A percentile compares a stretch with the other conserved stretches of the same genome.
Evolutionary conservation across 2,329 filamentous ascomycete genomes (phyloP).

Genomic region (Bipolaris victoriae): DNA sequence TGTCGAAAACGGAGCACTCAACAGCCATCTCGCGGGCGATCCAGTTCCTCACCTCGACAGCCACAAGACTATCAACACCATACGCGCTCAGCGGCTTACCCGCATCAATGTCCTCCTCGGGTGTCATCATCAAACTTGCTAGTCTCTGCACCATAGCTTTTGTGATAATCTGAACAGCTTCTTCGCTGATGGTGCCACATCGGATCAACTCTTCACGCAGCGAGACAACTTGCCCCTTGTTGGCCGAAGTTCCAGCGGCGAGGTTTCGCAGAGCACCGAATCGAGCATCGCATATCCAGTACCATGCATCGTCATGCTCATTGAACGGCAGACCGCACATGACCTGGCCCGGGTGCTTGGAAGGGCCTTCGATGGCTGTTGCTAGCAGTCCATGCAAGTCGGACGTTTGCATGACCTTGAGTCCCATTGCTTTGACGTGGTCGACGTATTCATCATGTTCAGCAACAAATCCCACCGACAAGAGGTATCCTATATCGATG

Average conservation of each 20-base stretch:
- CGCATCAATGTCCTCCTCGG: conserved; percentile 25
- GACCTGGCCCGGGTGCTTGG: conserved; percentile 8
- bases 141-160: conserved; percentile 11
- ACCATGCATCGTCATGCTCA: conserved; percentile 12
- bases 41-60: conserved; percentile 28
- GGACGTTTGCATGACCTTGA: conserved; percentile 14
- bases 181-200: conserved; percentile 8
- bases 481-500: conserved; percentile 24
- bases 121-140: conserved; percentile 15
- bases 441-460: conserved; percentile 16
- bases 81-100: conserved; percentile 24
- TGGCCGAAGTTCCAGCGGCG: conserved; percentile 9
- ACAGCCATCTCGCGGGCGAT: conserved; percentile 7
- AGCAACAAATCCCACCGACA: conserved; percentile 36
- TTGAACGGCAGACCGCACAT: conserved; percentile 17
- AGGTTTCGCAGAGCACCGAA: conserved; percentile 9
- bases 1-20: conserved; percentile 15
- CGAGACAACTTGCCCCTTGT: conserved; percentile 3
- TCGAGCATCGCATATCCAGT: conserved; percentile 11
- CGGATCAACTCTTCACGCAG: conserved; percentile 9
- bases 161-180: conserved; percentile 10
- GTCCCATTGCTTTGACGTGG: conserved; percentile 15
- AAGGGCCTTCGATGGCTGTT: conserved; percentile 10
- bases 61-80: conserved; percentile 31
- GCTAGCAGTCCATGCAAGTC: conserved; percentile 13